Evolutionary conservation across 257 asterid species (phyloP), one percentile per base, ranked within the genome.

Genomic region (Linaria vulgaris): DNA sequence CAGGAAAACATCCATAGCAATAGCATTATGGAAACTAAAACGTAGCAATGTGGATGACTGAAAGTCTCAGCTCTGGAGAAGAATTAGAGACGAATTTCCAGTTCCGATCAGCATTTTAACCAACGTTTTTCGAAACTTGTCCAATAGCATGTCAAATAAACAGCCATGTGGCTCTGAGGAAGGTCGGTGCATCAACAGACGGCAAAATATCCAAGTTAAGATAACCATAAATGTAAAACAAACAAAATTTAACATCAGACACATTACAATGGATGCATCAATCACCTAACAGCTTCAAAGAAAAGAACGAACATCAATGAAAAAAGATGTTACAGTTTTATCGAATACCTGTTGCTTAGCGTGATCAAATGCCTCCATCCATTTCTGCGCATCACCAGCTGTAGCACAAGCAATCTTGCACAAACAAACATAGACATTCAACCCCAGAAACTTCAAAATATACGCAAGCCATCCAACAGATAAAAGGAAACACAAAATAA

Each of bases 321-420:
- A 41, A 3, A 3, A 7, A 3, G 37, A 43, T n/a, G 30, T 21
- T 52, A 27, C 30, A 68, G 56, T 57, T 63, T 41, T 63, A 58
- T 34, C 41, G 20, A 38, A 69, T 86, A 94, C 97, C 97, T 78
- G 95, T 76, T 90, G 95, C 74, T 84, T 90, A 67, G 96, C 99
- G 24, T 75, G 90, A 82, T 90, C 95, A 90, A 90, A 94, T 61
- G 97, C 97, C 77, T 94, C 99, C 86, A 88, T 80, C 99, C 99
- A 94, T 65, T 83, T 78, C 60, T 81, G 80, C 46, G 82, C 88
- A 63, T 94, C 96, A 64, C 88, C 95, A 72, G 91, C 95, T 23
- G 83, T 67, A 58, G 80, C 89, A 80, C 96, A 87, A 79, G 99
- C 96, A 87, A 88, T 92, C 96, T 83, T 74, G 83, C 83, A 83